phyloP scores from a whole-genome alignment of 2,329 filamentous ascomycete species.

The Emmonsiellopsis sp. region DNA sequence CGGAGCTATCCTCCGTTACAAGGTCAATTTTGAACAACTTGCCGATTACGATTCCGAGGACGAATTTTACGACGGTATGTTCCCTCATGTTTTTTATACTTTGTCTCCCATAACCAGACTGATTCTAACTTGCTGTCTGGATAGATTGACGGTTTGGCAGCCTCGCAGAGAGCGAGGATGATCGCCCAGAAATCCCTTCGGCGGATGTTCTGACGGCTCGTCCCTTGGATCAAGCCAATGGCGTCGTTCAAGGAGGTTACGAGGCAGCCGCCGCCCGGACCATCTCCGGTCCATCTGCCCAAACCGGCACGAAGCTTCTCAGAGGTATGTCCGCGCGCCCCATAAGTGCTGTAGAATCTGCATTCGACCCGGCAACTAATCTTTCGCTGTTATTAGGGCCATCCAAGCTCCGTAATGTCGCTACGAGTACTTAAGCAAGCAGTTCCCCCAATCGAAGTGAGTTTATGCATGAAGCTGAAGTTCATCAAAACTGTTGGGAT shows the following conservation, averaged over 20 bases:
- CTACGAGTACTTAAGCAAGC: conserved; percentile 14
- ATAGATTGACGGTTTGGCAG: conserved; percentile 79
- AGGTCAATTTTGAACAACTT: conserved; percentile 99
- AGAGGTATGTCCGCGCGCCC: conserved; percentile 22
- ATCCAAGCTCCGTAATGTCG: conserved; percentile 34
- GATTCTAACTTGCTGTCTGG: conserved; percentile 3
- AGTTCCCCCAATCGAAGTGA: not conserved
- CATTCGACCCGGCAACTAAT: conserved; percentile 1
- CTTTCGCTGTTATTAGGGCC: conserved; percentile 20
- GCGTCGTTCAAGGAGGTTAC: conserved; percentile 21
- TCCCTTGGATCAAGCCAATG: conserved; percentile 30
- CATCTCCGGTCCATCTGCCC: conserved; percentile 19
- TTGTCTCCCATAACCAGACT: not conserved
- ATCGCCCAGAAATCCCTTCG: conserved; percentile 51
- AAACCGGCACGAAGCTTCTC: conserved; percentile 28
- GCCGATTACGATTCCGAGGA: conserved; percentile 83
- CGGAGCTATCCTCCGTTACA: conserved; percentile 93
- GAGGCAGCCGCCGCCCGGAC: conserved; percentile 23
- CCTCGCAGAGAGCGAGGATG: conserved; percentile 78
- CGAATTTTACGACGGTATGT: conserved; percentile 72
- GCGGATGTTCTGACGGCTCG: conserved; percentile 47
- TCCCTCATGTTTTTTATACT: not conserved
- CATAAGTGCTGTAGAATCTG: not conserved
- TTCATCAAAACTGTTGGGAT: not conserved
- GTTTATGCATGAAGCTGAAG: not conserved